Evolutionary conservation across 495 filamentous ascomycete species (phyloP).

Genomic region (Staphylotrichum tortipilum): DNA sequence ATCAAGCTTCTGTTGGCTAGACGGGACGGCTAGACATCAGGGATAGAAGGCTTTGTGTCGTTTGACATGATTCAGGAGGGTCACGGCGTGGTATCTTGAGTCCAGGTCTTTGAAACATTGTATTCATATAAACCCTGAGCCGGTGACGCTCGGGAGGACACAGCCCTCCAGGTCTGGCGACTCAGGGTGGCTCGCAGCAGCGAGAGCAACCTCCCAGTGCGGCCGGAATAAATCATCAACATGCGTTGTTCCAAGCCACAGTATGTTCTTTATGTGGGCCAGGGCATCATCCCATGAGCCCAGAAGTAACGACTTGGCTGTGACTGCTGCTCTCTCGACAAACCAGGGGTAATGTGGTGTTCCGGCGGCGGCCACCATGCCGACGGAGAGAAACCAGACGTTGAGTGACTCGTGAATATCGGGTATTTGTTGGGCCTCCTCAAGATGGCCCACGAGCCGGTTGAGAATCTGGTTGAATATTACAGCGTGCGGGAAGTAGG

Average conservation of each 20-base stretch:
- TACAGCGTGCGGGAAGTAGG: slow-evolving; percentile 42
- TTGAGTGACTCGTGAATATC: slow-evolving; percentile 16
- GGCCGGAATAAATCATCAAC: slow-evolving; percentile 7
- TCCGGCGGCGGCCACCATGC: slow-evolving; percentile 30
- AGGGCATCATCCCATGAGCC: slow-evolving; percentile 20
- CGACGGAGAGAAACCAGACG: slow-evolving; percentile 36
- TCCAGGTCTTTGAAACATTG: not conserved
- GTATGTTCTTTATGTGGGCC: slow-evolving; percentile 20
- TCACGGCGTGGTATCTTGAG: too few relatives aligned
- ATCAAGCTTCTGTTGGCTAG: too few relatives aligned
- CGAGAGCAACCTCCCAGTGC: slow-evolving; percentile 4
- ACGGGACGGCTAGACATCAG: too few relatives aligned
- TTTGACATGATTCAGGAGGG: too few relatives aligned
- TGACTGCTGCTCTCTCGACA: not conserved
- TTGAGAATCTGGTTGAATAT: slow-evolving; percentile 28
- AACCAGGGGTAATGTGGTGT: slow-evolving; percentile 30
- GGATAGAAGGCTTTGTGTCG: too few relatives aligned
- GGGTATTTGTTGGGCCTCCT: slow-evolving; percentile 10
- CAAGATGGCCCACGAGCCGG: slow-evolving; percentile 24
- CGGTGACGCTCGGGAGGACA: not conserved
- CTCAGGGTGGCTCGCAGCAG: not conserved
- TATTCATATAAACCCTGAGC: not conserved
- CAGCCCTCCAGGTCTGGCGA: not conserved
- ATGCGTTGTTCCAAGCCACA: slow-evolving; percentile 28
- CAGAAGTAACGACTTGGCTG: slow-evolving; percentile 16